These are phyloP conservation scores for Millerozyma acaciae DNA, from an alignment of 805 yeast genomes.

Conservation along the genomic window DNA sequence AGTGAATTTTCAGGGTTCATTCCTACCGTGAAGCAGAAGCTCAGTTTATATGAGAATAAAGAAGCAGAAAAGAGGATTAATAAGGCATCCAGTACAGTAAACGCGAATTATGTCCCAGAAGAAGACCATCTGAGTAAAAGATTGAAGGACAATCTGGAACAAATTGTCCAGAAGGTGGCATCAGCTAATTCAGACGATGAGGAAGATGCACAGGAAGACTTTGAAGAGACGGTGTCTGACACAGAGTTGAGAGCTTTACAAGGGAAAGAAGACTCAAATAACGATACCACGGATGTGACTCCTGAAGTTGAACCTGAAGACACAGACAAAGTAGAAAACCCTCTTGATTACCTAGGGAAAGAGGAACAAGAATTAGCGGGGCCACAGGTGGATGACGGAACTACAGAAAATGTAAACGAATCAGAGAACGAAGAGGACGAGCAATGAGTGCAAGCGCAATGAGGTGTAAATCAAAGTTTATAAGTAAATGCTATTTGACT, in stretches of 20 bases:
- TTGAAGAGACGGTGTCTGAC: slow-evolving; percentile 10
- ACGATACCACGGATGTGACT: background rate
- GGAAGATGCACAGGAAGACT: slow-evolving; percentile 12
- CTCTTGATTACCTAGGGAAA: slow-evolving; percentile 27
- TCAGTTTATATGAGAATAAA: slow-evolving; percentile 26
- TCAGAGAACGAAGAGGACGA: slow-evolving; percentile 11
- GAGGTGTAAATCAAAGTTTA: background rate
- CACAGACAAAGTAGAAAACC: slow-evolving; percentile 20
- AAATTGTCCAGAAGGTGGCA: slow-evolving; percentile 8
- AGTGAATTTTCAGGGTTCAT: slow-evolving; percentile 40
- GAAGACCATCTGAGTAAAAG: slow-evolving; percentile 15
- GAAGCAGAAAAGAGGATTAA: slow-evolving; percentile 19
- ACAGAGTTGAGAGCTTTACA: slow-evolving; percentile 11
- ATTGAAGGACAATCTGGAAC: slow-evolving; percentile 12
- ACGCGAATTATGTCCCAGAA: slow-evolving; percentile 6
- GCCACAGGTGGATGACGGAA: slow-evolving; percentile 14
- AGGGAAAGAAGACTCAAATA: slow-evolving; percentile 6
- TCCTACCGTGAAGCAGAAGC: slow-evolving; percentile 35
- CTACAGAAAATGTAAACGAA: slow-evolving; percentile 10
- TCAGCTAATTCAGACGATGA: slow-evolving; percentile 7
- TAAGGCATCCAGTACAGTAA: slow-evolving; percentile 2
- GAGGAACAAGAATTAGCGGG: slow-evolving; percentile 33
- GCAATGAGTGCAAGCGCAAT: background rate
- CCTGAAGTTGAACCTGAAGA: slow-evolving; percentile 4
- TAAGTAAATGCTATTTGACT: too few relatives aligned